Base-by-base conservation (phyloP, 2,329 filamentous ascomycete genomes). In the Monosporascus sp. region DNA sequence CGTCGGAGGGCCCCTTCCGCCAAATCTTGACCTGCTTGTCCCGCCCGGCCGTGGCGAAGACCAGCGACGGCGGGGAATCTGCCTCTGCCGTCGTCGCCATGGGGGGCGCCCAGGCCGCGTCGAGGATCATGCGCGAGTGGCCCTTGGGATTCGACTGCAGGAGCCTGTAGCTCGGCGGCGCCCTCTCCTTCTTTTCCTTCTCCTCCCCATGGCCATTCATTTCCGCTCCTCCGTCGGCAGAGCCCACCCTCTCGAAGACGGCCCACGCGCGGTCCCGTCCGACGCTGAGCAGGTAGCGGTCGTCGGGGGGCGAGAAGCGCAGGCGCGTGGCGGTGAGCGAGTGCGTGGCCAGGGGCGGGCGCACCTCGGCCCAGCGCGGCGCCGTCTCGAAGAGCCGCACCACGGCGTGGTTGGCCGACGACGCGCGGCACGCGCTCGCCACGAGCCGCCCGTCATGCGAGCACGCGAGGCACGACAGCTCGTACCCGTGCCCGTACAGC, bases 401-500 rank as follows among this genome's bases (percentile, higher is more conserved):
- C 39, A 97, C 92, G 44, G 94, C 94, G 67, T 99, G 94, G 68
- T 97, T 94, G 52, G 93, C 78, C 1, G 91, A 95, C 66, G 87
- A 96, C 18, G 94, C 94, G 65, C 89, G 90, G 75, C 94, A 99
- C 2, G 94, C 91, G 50, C 92, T 97, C 35, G 94, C 94, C 15
- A 99, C 80, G 22, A 97, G 70, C 3, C 71, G 75, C 14, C 88
- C 87, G 62, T 91, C 85, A 64, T 89, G 82, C 63, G 84, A 90
- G 7, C 87, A 81, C 11, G 92, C 89, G 17, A 96, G 82, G 38
- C 90, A 88, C 2, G 90, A 96, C 48, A 99, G 93, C 70, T 99
- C 94, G 72, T 97, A 97, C 31, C 94, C 94, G 71, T 99, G 94
- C 2, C 94, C 94, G 71, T 99, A 99, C 1, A 99, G 81, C 74